Base-by-base conservation (phyloP, 805 yeast genomes). In the Yamadazyma endophytica region DNA sequence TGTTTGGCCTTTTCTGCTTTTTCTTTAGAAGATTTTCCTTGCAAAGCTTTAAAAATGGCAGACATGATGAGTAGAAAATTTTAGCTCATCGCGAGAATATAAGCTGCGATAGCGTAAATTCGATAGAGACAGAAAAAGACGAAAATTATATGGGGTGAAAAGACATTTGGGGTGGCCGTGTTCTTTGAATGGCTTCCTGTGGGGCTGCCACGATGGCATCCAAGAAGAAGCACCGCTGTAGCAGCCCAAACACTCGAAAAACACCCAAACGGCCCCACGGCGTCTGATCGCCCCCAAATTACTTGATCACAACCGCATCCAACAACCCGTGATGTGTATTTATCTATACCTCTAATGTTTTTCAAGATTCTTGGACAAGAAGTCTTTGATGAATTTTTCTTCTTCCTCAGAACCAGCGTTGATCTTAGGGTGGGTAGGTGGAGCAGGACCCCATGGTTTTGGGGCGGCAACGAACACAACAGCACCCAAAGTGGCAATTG, bases 331-430 rank as follows among this genome's bases (percentile, higher is more conserved):
- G 6, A 13, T 18, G n/a, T n/a, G 2, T 9, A 21, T 14, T 12
- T 18, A 17, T 24, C 19, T 32, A 32, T 21, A 28, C 21, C 49
- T 52, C 34, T 59, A 62, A 36, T 52, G 52, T 32, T 50, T 49
- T 39, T 56, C 64, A 29, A 57, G 54, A 60, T 71, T 47, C 62
- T 66, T 62, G 78, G 68, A 71, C 76, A 88, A 50, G 79, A 83
- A 57, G 64, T 70, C 61, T 52, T 59, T 54, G 52, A 89, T 81
- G 68, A 83, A 89, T 60, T 82, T 79, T 61, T 85, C 95, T 69
- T 89, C 97, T 53, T 87, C 97, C 47, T 87, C 78, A 30, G 88
- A 75, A 35, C 77, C 61, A 43, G 95, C 95, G 43, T 77, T 75
- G 58, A 87, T 73, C 24, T 79, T 67, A 27, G 92, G 88, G 47